Base-by-base conservation (phyloP, 345 rosid species). In the Turritis glabra region DNA sequence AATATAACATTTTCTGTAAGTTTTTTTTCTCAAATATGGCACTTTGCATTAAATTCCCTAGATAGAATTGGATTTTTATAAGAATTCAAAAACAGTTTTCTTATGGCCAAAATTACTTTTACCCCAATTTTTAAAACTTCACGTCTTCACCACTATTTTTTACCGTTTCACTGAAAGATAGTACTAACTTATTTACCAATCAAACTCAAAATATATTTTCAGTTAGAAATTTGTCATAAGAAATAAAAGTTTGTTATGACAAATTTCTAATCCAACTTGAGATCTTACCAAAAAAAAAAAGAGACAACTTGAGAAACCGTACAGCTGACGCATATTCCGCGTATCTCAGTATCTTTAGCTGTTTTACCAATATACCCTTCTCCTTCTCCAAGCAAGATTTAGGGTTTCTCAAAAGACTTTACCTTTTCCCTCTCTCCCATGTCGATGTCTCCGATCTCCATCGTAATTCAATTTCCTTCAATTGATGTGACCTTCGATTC, bases 401-500 rank as follows among this genome's bases (percentile, higher is more conserved):
- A 76, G 74, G 79, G 79, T 18, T 76, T 75, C 60, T 38, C 68
- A 53, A 14, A 15, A 38, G 46, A 27, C 3, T 58, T 67, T 27
- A 11, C 62, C 35, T 38, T 67, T 61, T 69, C 69, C 23, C 40
- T 41, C 66, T 69, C 51, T 52, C 56, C 69, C 69, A 76, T 76
- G 79, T 76, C 79, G 79, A 68, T 30, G 30, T 76, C 74, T 76
- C 74, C 50, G 26, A 23, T 68, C 48, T 61, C 69, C 37, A 52
- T 60, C 63, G 74, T 52, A 51, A 41, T 32, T 37, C 73, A 58
- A 14, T 40, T 30, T 43, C 55, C 50, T 50, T 40, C 79, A 37
- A 67, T 50, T 67, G 35, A 75, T 67, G 79, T 75, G 59, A 76
- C 69, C 23, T 68, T 60, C 32, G 30, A 43, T 17, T 68, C 41